These are phyloP conservation scores for Choiromyces venosus DNA, from an alignment of 495 filamentous ascomycete genomes.

Conservation along the genomic window DNA sequence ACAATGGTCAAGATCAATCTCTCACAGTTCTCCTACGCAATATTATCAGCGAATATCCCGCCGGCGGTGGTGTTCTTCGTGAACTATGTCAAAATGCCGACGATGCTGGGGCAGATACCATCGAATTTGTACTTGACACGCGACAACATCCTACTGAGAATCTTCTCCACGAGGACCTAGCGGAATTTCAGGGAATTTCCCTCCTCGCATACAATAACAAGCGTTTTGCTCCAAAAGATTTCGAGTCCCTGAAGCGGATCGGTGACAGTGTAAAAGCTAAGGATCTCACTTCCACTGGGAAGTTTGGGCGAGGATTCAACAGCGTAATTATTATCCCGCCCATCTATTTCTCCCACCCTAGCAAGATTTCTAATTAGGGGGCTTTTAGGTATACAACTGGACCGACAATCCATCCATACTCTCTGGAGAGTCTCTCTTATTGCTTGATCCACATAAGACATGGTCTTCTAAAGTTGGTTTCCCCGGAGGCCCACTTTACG, in stretches of 20 bases:
- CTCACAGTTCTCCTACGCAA: conserved; percentile 41
- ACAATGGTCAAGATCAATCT: conserved; percentile 39
- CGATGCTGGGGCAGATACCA: conserved; percentile 42
- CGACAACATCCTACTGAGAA: conserved; percentile 29
- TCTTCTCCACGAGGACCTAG: conserved; percentile 41
- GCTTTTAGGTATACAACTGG: conserved; percentile 47
- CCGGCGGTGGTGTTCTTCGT: conserved; percentile 43
- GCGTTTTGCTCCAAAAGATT: conserved; percentile 43
- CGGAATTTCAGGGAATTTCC: conserved; percentile 46
- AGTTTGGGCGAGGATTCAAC: conserved; percentile 46
- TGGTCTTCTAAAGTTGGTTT: conserved; percentile 42
- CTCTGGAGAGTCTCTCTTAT: conserved; percentile 43
- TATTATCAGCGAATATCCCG: conserved; percentile 45
- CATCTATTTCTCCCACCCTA: neutral
- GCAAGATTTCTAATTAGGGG: neutral
- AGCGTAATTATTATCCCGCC: conserved; percentile 13
- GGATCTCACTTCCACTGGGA: conserved; percentile 45
- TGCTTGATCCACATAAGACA: conserved; percentile 46
- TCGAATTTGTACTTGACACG: conserved; percentile 44
- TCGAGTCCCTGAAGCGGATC: conserved; percentile 43
- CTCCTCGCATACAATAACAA: conserved; percentile 46
- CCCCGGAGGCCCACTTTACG: conserved; percentile 45
- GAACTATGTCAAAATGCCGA: conserved; percentile 45
- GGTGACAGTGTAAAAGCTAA: conserved; percentile 44
- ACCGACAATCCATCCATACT: conserved; percentile 47